Evolutionary conservation across 139 green algal species (phyloP), one percentile per base, ranked within the genome.

Genomic region (Haematococcus sp.): DNA sequence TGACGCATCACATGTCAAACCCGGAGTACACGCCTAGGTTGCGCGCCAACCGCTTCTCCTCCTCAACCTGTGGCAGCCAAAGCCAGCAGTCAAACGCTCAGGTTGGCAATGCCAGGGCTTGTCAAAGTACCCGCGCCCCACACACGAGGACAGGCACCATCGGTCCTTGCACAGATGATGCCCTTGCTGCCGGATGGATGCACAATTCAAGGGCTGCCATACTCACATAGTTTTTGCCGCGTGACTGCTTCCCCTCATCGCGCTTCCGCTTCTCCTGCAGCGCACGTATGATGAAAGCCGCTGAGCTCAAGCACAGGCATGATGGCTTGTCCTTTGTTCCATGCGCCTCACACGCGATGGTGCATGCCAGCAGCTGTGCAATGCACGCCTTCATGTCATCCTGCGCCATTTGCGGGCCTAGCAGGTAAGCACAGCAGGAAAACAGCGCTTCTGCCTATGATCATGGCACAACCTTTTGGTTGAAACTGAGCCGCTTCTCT

Each of bases 231-330:
- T 86, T 89, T 40, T 84, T 82, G 31, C 77, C 77, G 16, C 51
- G 56, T 30, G 43, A 58, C 25, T 73, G 51, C 60, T 75, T 58
- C 16, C 83, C 83, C 7, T 58, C 16, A 2, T 87, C 80, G 0
- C 84, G 66, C 54, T 89, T 89, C n/a, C 81, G 58, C 64, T 89
- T 89, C 59, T 89, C 84, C 78, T 88, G 76, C 65, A 72, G 3
- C n/a, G n/a, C n/a, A 4, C 19, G 23, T 13, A 31, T 69, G 9
- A 11, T 34, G 3, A 4, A 20, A 49, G 20, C 54, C 4, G 40
- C 55, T 32, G 15, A 35, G 68, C 30, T 35, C 28, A 7, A 64
- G 19, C 31, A 1, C 11, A 7, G 31, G 49, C 34, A 54, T 49
- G 43, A 2, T 65, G 2, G 2, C 30, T 16, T 63, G 40, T 43